A percentile compares a stretch with the other conserved stretches of the same genome.
These are phyloP conservation scores for Sarcocystis neurona DNA, from an alignment of 169 alveolate genomes.

Conservation along the genomic window DNA sequence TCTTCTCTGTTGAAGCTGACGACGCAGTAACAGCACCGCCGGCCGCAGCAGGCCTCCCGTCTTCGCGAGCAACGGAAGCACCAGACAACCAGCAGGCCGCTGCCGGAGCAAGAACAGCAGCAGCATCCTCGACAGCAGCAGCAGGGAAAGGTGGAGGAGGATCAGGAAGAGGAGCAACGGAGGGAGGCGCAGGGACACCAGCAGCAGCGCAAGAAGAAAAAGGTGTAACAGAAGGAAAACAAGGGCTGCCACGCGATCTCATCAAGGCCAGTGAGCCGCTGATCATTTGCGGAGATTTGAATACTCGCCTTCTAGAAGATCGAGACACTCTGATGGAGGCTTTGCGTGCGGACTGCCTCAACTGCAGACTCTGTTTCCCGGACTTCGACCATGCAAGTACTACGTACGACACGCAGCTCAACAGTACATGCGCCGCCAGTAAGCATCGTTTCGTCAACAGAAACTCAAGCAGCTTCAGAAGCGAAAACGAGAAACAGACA, in stretches of 20 bases:
- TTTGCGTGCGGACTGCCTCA: slow-evolving; percentile 57
- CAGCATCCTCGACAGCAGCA: not conserved
- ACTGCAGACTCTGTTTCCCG: slow-evolving; percentile 44
- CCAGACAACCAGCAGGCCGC: not conserved
- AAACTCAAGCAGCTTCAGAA: too few species aligned
- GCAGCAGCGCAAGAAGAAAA: too few species aligned
- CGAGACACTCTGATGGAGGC: slow-evolving; percentile 50
- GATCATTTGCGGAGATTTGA: slow-evolving; percentile 76
- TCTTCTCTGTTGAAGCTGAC: slow-evolving; percentile 68
- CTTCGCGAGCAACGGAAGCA: not conserved
- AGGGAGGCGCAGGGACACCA: too few species aligned
- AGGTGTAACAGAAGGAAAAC: not conserved
- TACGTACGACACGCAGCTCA: slow-evolving; percentile 63
- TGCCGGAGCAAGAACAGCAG: not conserved
- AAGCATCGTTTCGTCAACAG: too few species aligned
- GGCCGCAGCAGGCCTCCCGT: slow-evolving; percentile 23
- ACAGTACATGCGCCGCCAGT: slow-evolving; percentile 63
- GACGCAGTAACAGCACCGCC: slow-evolving; percentile 32
- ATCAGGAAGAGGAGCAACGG: not conserved
- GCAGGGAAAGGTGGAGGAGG: not conserved
- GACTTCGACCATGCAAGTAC: slow-evolving; percentile 44
- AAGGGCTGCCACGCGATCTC: slow-evolving; percentile 58
- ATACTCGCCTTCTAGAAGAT: slow-evolving; percentile 68
- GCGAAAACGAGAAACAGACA: not conserved
- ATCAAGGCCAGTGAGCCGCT: slow-evolving; percentile 69